Conservation (phyloP, 331 rosid genomes). For the Quercus tomentella region DNA sequence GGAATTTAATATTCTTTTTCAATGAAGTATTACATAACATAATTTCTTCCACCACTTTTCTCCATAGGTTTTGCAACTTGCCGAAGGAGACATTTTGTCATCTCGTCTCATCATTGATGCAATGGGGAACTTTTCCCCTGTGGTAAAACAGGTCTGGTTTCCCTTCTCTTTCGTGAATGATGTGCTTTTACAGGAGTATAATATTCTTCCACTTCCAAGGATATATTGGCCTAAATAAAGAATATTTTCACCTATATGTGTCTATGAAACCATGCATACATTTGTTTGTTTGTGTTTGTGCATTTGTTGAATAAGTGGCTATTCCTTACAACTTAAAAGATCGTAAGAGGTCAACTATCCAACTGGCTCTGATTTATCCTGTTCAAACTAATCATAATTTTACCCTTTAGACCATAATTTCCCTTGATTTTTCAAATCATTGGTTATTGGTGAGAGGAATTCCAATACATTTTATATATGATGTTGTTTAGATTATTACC, state of each 20-base stretch:
- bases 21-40: conserved; percentile 1
- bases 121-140: conserved; percentile 96
- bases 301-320: background rate
- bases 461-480: background rate
- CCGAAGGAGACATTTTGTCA: conserved; percentile 59
- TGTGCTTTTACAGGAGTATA: background rate
- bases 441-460: background rate
- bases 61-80: conserved; percentile 58
- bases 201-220: background rate
- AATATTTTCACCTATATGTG: background rate
- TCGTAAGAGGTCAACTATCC: background rate
- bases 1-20: background rate
- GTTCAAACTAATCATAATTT: background rate
- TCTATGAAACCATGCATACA: background rate
- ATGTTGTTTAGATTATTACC: background rate
- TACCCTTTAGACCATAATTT: background rate
- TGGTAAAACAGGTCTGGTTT: conserved; percentile 76
- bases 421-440: background rate
- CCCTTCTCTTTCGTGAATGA: background rate
- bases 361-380: background rate
- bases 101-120: conserved; percentile 85
- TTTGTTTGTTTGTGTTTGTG: background rate
- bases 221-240: background rate
- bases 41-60: conserved; percentile 6
- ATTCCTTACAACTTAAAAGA: background rate